These are phyloP conservation scores for Phytophthora ohioensis DNA, from an alignment of 352 stramenopile genomes.

Conservation along the genomic window DNA sequence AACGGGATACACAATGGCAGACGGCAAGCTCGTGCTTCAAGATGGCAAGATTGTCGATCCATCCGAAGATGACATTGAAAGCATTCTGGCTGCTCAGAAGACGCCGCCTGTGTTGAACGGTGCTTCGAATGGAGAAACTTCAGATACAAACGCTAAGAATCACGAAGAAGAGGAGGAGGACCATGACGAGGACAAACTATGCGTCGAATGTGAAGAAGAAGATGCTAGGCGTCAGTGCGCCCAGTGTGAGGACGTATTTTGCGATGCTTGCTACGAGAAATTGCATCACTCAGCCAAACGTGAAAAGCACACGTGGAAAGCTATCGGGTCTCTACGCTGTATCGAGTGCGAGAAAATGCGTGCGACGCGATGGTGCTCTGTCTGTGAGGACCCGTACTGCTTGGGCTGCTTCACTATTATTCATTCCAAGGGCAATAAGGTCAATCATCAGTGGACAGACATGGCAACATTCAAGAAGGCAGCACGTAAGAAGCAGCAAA, in stretches of 20 bases:
- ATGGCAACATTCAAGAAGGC: slow-evolving; percentile 71
- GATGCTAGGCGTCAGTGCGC: slow-evolving; percentile 70
- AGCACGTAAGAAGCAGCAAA: slow-evolving; percentile 47
- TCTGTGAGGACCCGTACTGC: slow-evolving; percentile 84
- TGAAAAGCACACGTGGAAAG: slow-evolving; percentile 80
- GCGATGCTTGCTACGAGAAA: slow-evolving; percentile 78
- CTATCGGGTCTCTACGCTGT: slow-evolving; percentile 77
- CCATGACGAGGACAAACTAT: slow-evolving; percentile 71
- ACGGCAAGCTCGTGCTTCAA: slow-evolving; percentile 73
- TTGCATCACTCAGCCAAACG: slow-evolving; percentile 78
- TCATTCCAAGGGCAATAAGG: slow-evolving; percentile 85
- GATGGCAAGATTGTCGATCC: slow-evolving; percentile 73
- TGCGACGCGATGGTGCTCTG: slow-evolving; percentile 77
- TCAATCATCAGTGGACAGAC: slow-evolving; percentile 70
- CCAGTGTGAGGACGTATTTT: slow-evolving; percentile 85
- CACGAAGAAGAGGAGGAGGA: slow-evolving; percentile 36
- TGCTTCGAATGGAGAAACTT: slow-evolving; percentile 3
- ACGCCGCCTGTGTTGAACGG: slow-evolving; percentile 18
- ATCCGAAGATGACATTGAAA: slow-evolving; percentile 44
- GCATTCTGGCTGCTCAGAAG: slow-evolving; percentile 40
- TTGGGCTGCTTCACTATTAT: slow-evolving; percentile 87
- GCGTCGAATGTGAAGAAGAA: slow-evolving; percentile 83
- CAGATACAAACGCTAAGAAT: slow-evolving; percentile 1
- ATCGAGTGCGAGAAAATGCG: slow-evolving; percentile 90
- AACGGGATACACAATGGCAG: slow-evolving; percentile 76